Conservation (phyloP, 352 stramenopile species). For the Detonula confervacea region DNA sequence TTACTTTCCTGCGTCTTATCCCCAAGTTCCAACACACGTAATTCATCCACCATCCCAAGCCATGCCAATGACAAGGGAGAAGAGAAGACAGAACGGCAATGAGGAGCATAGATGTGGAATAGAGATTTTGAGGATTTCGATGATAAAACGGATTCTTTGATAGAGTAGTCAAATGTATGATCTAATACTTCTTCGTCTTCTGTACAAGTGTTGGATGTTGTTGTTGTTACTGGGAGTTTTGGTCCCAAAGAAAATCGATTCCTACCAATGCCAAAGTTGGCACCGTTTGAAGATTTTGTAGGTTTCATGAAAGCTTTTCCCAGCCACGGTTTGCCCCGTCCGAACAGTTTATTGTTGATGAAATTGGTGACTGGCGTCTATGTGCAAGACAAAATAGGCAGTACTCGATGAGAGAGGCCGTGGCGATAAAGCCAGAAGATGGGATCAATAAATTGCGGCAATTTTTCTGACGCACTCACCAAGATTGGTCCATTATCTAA, state of each 20-base stretch:
- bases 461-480: slow-evolving; percentile 18
- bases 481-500: slow-evolving; percentile 44
- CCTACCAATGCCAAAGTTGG: slow-evolving; percentile 16
- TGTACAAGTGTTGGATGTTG: slow-evolving; percentile 11
- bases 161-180: slow-evolving; percentile 43
- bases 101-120: slow-evolving; percentile 38
- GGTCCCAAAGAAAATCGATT: slow-evolving; percentile 42
- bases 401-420: too few relatives aligned
- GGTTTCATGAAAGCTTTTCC: slow-evolving; percentile 35
- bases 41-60: slow-evolving; percentile 50
- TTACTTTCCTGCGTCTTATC: not conserved
- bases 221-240: not conserved
- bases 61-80: slow-evolving; percentile 38
- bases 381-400: not conserved
- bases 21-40: slow-evolving; percentile 24
- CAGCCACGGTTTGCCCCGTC: slow-evolving; percentile 32
- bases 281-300: not conserved
- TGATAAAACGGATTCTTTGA: slow-evolving; percentile 21
- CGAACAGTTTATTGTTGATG: slow-evolving; percentile 48
- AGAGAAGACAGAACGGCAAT: slow-evolving; percentile 5
- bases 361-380: slow-evolving; percentile 46
- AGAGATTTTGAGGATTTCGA: slow-evolving; percentile 10
- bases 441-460: not conserved
- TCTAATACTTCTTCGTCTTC: slow-evolving; percentile 18
- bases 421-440: not conserved